These are phyloP conservation scores for Cyclanthera cordifolia DNA, from an alignment of 306 rosid species.

Conservation along the genomic window DNA sequence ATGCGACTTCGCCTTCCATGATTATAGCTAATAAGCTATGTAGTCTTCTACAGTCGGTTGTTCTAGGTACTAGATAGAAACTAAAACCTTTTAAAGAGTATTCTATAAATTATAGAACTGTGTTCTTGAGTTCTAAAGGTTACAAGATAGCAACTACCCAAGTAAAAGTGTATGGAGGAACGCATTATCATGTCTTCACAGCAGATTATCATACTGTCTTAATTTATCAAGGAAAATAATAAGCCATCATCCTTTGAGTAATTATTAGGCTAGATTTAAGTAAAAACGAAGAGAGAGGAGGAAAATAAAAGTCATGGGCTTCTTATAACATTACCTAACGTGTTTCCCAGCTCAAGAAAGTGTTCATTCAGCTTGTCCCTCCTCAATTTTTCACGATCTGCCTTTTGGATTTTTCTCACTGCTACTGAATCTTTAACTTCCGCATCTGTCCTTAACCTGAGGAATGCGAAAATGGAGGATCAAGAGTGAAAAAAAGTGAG, in stretches of 20 bases:
- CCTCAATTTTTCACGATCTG: slow-evolving; percentile 86
- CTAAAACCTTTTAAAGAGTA: neutral
- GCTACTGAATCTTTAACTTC: slow-evolving; percentile 46
- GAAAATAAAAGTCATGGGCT: too few species aligned
- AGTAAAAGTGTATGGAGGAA: neutral
- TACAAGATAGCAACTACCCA: neutral
- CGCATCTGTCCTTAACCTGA: slow-evolving; percentile 41
- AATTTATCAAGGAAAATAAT: neutral
- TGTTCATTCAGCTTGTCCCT: slow-evolving; percentile 76
- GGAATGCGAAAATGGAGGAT: slow-evolving; percentile 6
- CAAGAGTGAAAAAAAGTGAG: neutral
- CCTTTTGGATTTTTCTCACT: slow-evolving; percentile 69
- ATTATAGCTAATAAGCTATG: neutral
- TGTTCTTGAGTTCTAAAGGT: neutral
- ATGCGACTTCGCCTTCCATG: neutral
- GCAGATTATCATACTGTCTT: neutral
- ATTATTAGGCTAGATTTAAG: neutral
- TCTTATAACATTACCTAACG: slow-evolving; percentile 39
- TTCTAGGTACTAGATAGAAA: neutral
- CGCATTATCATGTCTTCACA: neutral
- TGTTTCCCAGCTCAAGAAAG: slow-evolving; percentile 54
- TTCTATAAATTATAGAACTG: neutral
- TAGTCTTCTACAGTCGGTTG: neutral
- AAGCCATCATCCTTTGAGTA: neutral
- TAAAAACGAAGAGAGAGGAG: neutral